A percentile compares a stretch with the other conserved stretches of the same genome.
phyloP scores from a whole-genome alignment of 495 filamentous ascomycete species.

The Melanomma pulvis-pyrius region DNA sequence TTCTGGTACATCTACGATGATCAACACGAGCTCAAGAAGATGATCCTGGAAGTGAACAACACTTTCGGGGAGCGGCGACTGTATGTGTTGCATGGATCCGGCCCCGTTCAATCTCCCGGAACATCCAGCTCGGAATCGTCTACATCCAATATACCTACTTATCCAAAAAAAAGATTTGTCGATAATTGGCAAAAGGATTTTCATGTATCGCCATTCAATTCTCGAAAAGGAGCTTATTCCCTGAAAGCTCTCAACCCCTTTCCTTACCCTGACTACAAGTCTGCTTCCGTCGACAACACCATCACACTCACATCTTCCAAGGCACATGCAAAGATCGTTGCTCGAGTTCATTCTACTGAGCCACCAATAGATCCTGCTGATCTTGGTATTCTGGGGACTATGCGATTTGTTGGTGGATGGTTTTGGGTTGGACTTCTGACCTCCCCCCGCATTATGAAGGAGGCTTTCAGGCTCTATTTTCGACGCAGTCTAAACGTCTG shows the following conservation, averaged over 20 bases:
- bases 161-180: constrained; percentile 42
- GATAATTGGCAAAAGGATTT: constrained; percentile 68
- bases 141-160: neutral
- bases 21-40: constrained; percentile 59
- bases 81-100: constrained; percentile 54
- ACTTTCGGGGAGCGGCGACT: constrained; percentile 73
- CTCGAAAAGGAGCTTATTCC: constrained; percentile 62
- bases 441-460: constrained; percentile 61
- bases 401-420: constrained; percentile 57
- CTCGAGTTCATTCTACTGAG: constrained; percentile 54
- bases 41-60: constrained; percentile 79
- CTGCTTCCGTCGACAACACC: constrained; percentile 53
- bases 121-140: constrained; percentile 35
- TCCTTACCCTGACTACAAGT: constrained; percentile 41
- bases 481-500: constrained; percentile 58
- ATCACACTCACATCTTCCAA: constrained; percentile 62
- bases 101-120: constrained; percentile 16
- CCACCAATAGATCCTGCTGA: constrained; percentile 53
- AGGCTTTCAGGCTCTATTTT: constrained; percentile 60
- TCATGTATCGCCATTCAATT: constrained; percentile 75
- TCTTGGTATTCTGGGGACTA: constrained; percentile 48
- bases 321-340: constrained; percentile 57
- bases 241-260: constrained; percentile 61
- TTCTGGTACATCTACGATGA: constrained; percentile 78
- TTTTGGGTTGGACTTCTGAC: constrained; percentile 67